Conservation (phyloP, 352 stramenopile genomes). For the Phytophthora rubi region DNA sequence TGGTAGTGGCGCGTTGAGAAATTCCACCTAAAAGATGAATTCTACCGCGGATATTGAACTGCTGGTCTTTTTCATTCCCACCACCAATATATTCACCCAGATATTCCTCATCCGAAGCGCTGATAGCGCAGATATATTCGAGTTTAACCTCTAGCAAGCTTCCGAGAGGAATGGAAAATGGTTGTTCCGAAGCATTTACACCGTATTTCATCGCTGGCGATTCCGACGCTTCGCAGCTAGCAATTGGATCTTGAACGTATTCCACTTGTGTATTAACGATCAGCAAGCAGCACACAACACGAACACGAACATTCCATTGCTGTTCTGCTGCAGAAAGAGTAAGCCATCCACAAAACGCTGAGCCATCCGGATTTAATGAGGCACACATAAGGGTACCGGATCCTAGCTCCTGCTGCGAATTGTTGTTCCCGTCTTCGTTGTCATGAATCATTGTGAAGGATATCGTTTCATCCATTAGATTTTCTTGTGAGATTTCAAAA, state of each 20-base stretch:
- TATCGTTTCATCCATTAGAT: neutral
- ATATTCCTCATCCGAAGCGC: conserved; percentile 2
- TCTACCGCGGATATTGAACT: conserved; percentile 8
- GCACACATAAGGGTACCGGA: neutral
- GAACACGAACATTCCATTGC: neutral
- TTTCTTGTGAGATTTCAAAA: neutral
- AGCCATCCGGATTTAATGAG: neutral
- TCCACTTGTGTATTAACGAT: neutral
- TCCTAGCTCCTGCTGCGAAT: neutral
- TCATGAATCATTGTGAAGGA: conserved; percentile 1
- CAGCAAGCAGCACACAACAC: neutral
- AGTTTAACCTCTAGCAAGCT: conserved; percentile 28
- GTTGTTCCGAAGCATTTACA: neutral
- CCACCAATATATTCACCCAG: conserved; percentile 2
- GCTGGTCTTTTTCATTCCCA: neutral
- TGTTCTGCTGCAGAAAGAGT: neutral
- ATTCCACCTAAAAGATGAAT: conserved; percentile 13
- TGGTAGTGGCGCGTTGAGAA: conserved; percentile 16
- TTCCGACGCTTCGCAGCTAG: neutral
- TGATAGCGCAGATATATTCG: conserved; percentile 15
- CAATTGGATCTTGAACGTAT: neutral
- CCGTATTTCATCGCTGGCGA: neutral
- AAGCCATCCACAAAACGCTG: neutral
- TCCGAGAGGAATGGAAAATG: conserved; percentile 20
- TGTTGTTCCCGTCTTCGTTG: neutral